Base-by-base conservation (phyloP, 2,329 filamentous ascomycete genomes). In the Fusarium acutatum region DNA sequence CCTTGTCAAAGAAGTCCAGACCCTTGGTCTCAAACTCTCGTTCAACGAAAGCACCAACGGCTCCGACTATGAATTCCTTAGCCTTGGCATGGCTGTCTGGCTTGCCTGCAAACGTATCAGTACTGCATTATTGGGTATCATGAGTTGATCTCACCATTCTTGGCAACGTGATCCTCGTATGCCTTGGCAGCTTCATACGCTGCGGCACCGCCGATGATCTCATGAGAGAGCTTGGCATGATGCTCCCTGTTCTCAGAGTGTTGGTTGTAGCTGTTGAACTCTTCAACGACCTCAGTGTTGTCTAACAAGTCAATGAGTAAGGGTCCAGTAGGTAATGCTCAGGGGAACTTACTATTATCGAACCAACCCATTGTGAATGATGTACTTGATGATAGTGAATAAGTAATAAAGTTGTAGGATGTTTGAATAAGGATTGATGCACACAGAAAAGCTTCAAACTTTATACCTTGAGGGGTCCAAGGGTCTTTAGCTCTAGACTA, bases 141-240 rank as follows among this genome's bases (percentile, higher is more conserved):
- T 14, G 1, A 20, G 4, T n/a, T 40, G 11, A 12, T 3, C 53
- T 54, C 3, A 79, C 79, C 79, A 7, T 81, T 78, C 9, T 24
- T 40, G 14, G 74, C 75, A 8, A 74, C 72, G 8, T 81, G 79
- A 7, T 81, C 60, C 53, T 81, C 79, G 22, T 81, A 81, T 0
- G 76, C 76, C 70, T 80, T 81, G 47, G 79, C 79, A 1, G 79
- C 79, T 35, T 80, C 79, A 22, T 35, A 81, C 2, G 79, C 79
- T 11, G 79, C 79, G 0, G 79, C 79, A 17, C 79, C 79, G 3
- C 79, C 79, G 6, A 81, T 64, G 6, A 81, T 71, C 20, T 81
- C 79, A 49, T 81, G 79, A 13, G 77, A 73, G 63, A 80, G 78
- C 18, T 79, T 67, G 12, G 80, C 79, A 65, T 82, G 81, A 14